Conservation (phyloP, 345 rosid species). For the Barbarea vulgaris region DNA sequence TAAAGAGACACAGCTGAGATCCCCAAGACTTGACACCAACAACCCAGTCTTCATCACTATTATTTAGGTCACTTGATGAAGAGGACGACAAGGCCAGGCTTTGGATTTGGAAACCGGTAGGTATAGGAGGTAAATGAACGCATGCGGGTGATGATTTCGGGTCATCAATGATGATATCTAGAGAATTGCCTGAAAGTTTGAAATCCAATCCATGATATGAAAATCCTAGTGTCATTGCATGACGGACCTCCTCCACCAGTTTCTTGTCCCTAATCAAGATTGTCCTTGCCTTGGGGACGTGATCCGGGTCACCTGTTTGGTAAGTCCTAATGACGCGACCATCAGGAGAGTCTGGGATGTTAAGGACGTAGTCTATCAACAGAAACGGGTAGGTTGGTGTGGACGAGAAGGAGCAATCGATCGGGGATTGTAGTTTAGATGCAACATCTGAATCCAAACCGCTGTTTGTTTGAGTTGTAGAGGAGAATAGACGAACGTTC, state of each 20-base stretch:
- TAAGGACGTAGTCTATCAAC: background rate
- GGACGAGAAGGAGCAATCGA: background rate
- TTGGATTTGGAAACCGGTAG: background rate
- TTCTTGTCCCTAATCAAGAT: background rate
- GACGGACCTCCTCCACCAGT: background rate
- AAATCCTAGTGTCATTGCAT: slow-evolving; percentile 2
- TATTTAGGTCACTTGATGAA: background rate
- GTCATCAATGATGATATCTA: background rate
- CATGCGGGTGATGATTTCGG: background rate
- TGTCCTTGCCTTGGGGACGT: background rate
- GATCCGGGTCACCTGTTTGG: background rate
- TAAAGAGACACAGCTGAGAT: background rate
- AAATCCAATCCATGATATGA: background rate
- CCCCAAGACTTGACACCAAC: background rate
- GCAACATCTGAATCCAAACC: background rate
- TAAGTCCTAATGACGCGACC: background rate
- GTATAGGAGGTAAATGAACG: slow-evolving; percentile 4
- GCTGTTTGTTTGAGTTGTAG: background rate
- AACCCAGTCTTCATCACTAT: background rate
- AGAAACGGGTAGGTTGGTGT: background rate
- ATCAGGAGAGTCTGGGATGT: background rate
- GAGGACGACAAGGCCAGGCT: background rate
- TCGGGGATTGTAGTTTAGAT: background rate
- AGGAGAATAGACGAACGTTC: background rate
- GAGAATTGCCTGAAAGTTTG: background rate